phyloP scores from a whole-genome alignment of 2,329 filamentous ascomycete species.

The Rhexocercosporidium sp. region DNA sequence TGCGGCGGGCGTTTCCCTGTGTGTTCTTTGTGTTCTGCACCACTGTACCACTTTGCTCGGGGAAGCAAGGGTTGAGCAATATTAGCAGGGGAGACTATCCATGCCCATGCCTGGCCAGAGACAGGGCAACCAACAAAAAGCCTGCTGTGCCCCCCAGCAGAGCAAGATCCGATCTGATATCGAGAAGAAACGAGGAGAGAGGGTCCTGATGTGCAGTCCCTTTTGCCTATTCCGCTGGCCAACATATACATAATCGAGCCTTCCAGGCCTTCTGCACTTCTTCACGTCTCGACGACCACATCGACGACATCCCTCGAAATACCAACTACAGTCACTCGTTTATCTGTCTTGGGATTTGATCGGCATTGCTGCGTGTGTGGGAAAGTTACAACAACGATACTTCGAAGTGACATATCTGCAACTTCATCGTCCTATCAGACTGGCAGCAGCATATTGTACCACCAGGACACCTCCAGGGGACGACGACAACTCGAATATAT shows the following conservation, averaged over 20 bases:
- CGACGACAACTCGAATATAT: constrained; percentile 13
- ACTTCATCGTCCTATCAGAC: constrained; percentile 4
- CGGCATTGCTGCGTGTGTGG: not conserved
- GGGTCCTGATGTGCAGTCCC: constrained; percentile 9
- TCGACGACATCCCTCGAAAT: constrained; percentile 13
- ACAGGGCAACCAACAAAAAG: constrained; percentile 11
- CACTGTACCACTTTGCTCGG: constrained; percentile 5
- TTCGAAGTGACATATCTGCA: not conserved
- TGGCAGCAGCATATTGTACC: not conserved
- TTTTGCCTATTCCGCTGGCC: constrained; percentile 16
- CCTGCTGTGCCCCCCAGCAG: constrained; percentile 11
- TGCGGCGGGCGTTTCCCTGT: not conserved
- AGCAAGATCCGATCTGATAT: not conserved
- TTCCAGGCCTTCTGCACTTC: constrained; percentile 10
- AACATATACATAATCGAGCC: not conserved
- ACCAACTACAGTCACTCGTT: constrained; percentile 41
- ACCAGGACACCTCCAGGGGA: not conserved
- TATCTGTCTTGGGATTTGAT: constrained; percentile 28
- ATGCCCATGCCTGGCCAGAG: not conserved
- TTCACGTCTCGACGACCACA: not conserved
- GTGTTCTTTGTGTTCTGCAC: constrained; percentile 10
- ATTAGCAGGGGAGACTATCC: not conserved
- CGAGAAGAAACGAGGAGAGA: not conserved
- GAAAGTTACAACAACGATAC: constrained; percentile 5
- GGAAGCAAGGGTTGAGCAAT: constrained; percentile 11